phyloP scores from a whole-genome alignment of 371 early-diverging fungal species.

The Funneliformis caledonium region DNA sequence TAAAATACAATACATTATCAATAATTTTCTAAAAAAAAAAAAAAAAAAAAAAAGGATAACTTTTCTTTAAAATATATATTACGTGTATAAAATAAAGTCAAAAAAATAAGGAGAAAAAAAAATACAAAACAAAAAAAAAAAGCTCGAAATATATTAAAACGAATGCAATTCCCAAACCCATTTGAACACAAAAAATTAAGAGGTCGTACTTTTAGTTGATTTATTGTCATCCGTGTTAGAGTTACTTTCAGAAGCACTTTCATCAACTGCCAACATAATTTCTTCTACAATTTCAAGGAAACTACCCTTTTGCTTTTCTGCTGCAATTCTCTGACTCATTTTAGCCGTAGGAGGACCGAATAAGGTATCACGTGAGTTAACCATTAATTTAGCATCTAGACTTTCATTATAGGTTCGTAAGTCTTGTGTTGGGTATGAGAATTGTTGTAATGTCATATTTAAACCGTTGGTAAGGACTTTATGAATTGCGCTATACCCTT shows the following conservation, averaged over 20 bases:
- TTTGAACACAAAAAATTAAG: no score
- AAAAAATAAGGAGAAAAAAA: no score
- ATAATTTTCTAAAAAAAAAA: no score
- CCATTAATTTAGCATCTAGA: background rate
- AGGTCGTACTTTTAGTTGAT: no score
- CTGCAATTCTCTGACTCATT: background rate
- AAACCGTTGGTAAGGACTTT: background rate
- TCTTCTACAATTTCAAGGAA: slow-evolving; percentile 7
- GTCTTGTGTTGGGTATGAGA: slow-evolving; percentile 2
- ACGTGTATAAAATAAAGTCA: no score
- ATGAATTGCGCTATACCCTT: slow-evolving; percentile 2
- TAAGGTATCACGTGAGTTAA: background rate
- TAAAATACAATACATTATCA: no score
- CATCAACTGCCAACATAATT: background rate
- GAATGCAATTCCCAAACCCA: no score
- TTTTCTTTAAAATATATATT: no score
- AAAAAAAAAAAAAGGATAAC: no score
- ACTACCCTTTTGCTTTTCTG: slow-evolving; percentile 6
- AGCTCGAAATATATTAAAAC: no score
- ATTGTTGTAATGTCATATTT: background rate
- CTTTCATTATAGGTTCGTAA: background rate
- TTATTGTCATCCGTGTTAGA: no score
- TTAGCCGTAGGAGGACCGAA: slow-evolving; percentile 2
- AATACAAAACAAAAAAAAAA: no score
- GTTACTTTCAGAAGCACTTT: background rate